Evolutionary conservation across 768 basidiomycete genomes (phyloP).

Genomic region (Lentinus tigrinus): DNA sequence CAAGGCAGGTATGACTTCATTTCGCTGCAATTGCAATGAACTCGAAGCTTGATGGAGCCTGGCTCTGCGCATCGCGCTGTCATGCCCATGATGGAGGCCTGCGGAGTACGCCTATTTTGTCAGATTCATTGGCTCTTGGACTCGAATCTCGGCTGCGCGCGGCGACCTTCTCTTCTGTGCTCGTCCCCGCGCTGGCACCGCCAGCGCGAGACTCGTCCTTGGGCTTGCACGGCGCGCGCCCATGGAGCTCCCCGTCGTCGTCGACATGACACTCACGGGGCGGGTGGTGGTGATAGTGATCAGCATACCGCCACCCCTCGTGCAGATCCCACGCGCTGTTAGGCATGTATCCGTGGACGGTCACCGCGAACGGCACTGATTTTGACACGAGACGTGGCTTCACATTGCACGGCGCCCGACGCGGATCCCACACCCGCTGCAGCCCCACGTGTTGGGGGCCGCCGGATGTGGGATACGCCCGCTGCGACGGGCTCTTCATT

Average conservation of each 20-base stretch:
- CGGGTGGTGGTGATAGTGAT: background rate
- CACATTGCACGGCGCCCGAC: background rate
- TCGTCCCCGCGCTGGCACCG: background rate
- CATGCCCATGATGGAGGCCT: background rate
- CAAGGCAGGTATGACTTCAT: background rate
- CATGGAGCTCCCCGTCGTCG: background rate
- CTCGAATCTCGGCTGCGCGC: background rate
- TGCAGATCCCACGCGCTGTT: conserved; percentile 1
- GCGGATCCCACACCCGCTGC: conserved; percentile 5
- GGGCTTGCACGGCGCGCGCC: too few relatives aligned
- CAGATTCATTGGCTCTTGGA: background rate
- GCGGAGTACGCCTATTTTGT: background rate
- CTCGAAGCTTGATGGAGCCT: background rate
- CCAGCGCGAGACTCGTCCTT: too few relatives aligned
- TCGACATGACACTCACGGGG: background rate
- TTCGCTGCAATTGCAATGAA: background rate
- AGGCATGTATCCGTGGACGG: background rate
- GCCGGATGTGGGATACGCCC: conserved; percentile 8
- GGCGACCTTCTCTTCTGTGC: background rate
- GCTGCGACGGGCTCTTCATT: background rate
- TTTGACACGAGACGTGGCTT: background rate
- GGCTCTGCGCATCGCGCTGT: background rate
- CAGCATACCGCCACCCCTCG: background rate
- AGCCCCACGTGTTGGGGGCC: background rate
- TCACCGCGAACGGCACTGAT: background rate